Conservation (phyloP, 1,139 yeast species). For the Tardiomyces digboiensis region DNA sequence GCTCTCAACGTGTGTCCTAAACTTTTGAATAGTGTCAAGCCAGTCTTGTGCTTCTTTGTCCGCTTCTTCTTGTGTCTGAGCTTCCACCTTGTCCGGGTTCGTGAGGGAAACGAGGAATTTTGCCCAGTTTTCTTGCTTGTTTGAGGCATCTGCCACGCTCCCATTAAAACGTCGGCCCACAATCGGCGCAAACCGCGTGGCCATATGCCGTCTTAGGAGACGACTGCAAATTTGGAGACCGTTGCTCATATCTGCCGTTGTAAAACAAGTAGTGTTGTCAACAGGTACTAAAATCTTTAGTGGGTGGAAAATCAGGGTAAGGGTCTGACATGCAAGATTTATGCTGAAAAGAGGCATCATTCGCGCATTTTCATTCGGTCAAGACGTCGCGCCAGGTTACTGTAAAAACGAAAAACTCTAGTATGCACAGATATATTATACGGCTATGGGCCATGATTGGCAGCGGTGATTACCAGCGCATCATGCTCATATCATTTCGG, state of each 20-base stretch:
- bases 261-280: neutral
- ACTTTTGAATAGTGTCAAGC: constrained; percentile 49
- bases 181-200: neutral
- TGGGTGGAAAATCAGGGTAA: neutral
- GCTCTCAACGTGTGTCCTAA: constrained; percentile 37
- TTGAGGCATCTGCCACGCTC: neutral
- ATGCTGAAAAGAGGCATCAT: neutral
- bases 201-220: neutral
- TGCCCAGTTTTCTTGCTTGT: neutral
- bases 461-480: constrained; percentile 18
- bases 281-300: neutral
- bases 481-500: constrained; percentile 32
- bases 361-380: neutral
- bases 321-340: neutral
- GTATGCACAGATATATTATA: neutral
- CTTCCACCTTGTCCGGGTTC: neutral
- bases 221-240: neutral
- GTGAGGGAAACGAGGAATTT: neutral
- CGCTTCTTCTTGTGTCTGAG: constrained; percentile 11
- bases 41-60: constrained; percentile 61
- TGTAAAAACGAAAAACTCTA: neutral
- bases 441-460: neutral
- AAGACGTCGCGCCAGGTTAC: neutral
- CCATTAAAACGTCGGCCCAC: neutral
- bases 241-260: neutral